Conservation (phyloP, 768 basidiomycete genomes). For the Hebeloma cylindrosporum region DNA sequence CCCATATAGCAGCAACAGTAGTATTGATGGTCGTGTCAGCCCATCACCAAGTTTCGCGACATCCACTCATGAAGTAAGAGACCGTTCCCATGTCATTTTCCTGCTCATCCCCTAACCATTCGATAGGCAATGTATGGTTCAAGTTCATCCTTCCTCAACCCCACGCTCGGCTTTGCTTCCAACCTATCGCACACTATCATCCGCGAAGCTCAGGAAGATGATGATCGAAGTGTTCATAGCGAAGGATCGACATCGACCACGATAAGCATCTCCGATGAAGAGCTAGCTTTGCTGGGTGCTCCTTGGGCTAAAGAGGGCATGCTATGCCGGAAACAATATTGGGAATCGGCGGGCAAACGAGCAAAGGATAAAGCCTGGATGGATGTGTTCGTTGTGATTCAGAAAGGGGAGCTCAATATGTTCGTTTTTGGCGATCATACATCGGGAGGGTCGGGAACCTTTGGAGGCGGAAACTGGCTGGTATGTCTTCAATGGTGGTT, state of each 20-base stretch:
- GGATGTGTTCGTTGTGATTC: conserved; percentile 94
- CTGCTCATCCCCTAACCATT: conserved; percentile 5
- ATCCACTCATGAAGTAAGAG: conserved; percentile 75
- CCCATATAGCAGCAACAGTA: conserved; percentile 83
- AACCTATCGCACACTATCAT: conserved; percentile 97
- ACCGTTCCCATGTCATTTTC: not conserved
- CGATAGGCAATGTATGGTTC: conserved; percentile 59
- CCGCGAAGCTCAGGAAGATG: conserved; percentile 90
- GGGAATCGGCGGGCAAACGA: conserved; percentile 81
- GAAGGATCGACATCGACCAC: conserved; percentile 64
- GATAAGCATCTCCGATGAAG: conserved; percentile 91
- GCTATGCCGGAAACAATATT: conserved; percentile 92
- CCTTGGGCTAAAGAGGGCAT: conserved; percentile 99
- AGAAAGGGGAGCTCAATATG: conserved; percentile 93
- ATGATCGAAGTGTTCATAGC: conserved; percentile 68
- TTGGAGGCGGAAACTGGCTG: conserved; percentile 98
- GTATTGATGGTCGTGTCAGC: conserved; percentile 86
- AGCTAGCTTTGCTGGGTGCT: conserved; percentile 90
- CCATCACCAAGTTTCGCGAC: conserved; percentile 94
- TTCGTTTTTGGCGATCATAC: conserved; percentile 87
- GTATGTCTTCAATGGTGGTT: conserved; percentile 56
- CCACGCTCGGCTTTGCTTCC: conserved; percentile 94
- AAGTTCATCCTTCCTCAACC: conserved; percentile 69
- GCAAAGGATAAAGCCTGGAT: conserved; percentile 90
- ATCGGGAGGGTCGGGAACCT: conserved; percentile 56